These are phyloP conservation scores for Pichia thaimueangensis DNA, from an alignment of 805 yeast species.

Conservation along the genomic window DNA sequence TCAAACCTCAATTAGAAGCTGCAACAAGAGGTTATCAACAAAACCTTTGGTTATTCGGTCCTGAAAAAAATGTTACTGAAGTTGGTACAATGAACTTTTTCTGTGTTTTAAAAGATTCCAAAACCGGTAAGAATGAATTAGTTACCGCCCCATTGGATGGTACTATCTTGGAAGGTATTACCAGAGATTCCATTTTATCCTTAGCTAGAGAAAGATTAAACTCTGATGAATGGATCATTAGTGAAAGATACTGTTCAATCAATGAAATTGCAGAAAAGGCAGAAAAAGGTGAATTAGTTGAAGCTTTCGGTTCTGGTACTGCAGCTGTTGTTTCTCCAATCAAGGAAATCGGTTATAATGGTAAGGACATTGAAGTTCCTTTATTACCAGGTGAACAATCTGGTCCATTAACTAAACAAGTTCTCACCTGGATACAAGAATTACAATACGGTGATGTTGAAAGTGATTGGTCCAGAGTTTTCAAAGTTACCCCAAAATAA, in stretches of 20 bases:
- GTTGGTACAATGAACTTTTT: constrained; percentile 98
- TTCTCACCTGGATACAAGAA: constrained; percentile 80
- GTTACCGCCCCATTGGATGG: constrained; percentile 97
- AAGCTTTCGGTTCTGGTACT: constrained; percentile 96
- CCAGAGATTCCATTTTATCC: constrained; percentile 79
- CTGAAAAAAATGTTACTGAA: constrained; percentile 81
- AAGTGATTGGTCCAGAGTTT: constrained; percentile 47
- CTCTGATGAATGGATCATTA: constrained; percentile 70
- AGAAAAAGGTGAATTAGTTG: constrained; percentile 74
- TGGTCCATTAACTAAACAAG: constrained; percentile 70
- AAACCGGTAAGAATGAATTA: constrained; percentile 79
- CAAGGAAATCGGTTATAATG: constrained; percentile 77
- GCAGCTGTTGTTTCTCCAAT: constrained; percentile 97
- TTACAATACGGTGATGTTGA: constrained; percentile 85
- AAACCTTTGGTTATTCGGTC: constrained; percentile 94
- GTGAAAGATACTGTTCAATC: constrained; percentile 80
- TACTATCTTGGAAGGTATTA: constrained; percentile 93
- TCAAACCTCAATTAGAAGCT: constrained; percentile 85
- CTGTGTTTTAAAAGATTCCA: constrained; percentile 71
- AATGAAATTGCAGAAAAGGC: constrained; percentile 75
- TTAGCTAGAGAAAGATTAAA: constrained; percentile 73
- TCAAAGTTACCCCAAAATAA: constrained; percentile 15
- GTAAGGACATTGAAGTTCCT: constrained; percentile 69
- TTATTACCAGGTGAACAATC: constrained; percentile 69
- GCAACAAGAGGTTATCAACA: constrained; percentile 91